Evolutionary conservation across 306 rosid species (phyloP).

Genomic region (Dalbergia cochinchinensis): DNA sequence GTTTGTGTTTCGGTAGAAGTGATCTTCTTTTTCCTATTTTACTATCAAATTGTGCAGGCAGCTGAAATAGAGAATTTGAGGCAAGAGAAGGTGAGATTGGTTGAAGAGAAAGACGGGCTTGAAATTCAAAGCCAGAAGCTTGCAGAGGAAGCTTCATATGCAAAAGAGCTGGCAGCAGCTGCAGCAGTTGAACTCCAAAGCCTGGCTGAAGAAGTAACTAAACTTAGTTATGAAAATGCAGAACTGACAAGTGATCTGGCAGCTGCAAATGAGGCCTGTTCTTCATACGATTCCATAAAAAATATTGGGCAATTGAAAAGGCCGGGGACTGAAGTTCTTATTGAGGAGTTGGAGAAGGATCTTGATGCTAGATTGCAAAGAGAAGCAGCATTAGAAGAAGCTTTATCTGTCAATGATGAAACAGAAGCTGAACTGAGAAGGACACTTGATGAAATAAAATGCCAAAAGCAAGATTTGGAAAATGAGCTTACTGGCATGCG

Average conservation of each 20-base stretch:
- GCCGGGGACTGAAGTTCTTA: conserved; percentile 55
- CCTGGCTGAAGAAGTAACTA: conserved; percentile 90
- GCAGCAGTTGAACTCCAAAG: conserved; percentile 86
- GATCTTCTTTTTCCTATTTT: conserved; percentile 16
- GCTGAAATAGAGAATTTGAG: conserved; percentile 79
- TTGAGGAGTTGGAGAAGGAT: conserved; percentile 71
- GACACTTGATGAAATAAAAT: conserved; percentile 72
- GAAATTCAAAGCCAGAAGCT: conserved; percentile 78
- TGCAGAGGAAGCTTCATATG: conserved; percentile 87
- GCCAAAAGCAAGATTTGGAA: conserved; percentile 67
- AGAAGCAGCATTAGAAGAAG: conserved; percentile 71
- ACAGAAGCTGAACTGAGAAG: conserved; percentile 63
- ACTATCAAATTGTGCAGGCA: conserved; percentile 56
- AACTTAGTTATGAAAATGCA: conserved; percentile 78
- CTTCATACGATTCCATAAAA: conserved; percentile 57
- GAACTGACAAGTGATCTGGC: conserved; percentile 69
- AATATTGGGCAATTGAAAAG: conserved; percentile 46
- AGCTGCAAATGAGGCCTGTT: conserved; percentile 59
- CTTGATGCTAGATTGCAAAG: conserved; percentile 68
- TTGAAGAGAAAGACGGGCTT: conserved; percentile 80
- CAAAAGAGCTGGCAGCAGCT: conserved; percentile 90
- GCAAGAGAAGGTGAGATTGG: conserved; percentile 75
- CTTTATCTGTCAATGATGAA: conserved; percentile 65
- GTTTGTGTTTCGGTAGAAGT: conserved; percentile 13
- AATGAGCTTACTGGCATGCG: conserved; percentile 80